Evolutionary conservation across 306 rosid genomes (phyloP), one percentile per base, ranked within the genome.

Genomic region (Spatholobus suberectus): DNA sequence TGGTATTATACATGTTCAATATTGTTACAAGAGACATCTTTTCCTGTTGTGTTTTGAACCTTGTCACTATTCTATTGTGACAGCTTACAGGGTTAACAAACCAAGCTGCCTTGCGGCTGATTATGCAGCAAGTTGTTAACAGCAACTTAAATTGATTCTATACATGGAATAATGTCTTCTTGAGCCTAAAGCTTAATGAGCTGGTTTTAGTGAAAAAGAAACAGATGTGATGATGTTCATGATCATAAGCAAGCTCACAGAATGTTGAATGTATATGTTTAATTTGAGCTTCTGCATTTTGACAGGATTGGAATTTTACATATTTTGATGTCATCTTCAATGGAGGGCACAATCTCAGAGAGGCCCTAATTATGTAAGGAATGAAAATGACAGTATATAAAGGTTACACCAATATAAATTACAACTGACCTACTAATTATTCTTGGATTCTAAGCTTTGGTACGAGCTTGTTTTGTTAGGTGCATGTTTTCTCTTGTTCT

Each of bases 11-110:
- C 40, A 14, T 65, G 49, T 35, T 76, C 66, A 58, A 5, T 26
- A 5, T 55, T 27, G 63, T 27, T 34, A 15, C 24, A 44, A 67
- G 27, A 51, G 57, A 75, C 8, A 11, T 8, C 1, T 46, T 5
- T 23, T 3, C 29, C 27, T 80, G 0, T 21, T 78, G 71, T 73
- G 41, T 75, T 75, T 67, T 75, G 81, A 41, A 82, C 57, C 27
- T 51, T 74, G 54, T 47, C 8, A 61, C 21, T 59, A 24, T 70
- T 37, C 8, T 46, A 59, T 21, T 44, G 76, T 27, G 66, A 57
- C 29, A 81, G 12, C 15, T 68, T 72, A 69, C 61, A 74, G 78
- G 81, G 57, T 44, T 21, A 43, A 55, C 26, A 67, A 78, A 54
- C 80, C 47, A 15, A 32, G 6, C 43, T 34, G 11, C 32, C 5